phyloP scores from a whole-genome alignment of 2,329 filamentous ascomycete species.

The Colletotrichum karsti region DNA sequence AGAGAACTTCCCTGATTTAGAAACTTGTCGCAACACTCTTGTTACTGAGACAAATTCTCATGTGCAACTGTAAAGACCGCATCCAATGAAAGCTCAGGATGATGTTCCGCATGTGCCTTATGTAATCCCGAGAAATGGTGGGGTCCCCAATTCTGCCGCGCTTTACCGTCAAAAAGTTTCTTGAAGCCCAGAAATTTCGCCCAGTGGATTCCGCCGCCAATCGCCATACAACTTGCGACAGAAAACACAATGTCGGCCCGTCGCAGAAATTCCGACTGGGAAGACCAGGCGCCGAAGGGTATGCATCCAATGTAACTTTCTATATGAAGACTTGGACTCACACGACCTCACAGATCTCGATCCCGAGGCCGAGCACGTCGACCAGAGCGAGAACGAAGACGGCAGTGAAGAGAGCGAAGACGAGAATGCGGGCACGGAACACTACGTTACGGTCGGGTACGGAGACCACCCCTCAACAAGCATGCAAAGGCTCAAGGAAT shows the following conservation, averaged over 20 bases:
- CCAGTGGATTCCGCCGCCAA: neutral
- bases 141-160: slow-evolving; percentile 27
- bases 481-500: neutral
- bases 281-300: slow-evolving; percentile 30
- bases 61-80: too few species aligned
- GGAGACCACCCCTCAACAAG: too few species aligned
- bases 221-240: neutral
- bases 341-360: slow-evolving; percentile 22
- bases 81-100: neutral
- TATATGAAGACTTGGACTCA: neutral
- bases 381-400: slow-evolving; percentile 53
- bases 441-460: slow-evolving; percentile 82
- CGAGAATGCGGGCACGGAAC: slow-evolving; percentile 76
- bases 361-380: slow-evolving; percentile 27
- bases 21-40: too few species aligned
- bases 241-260: slow-evolving; percentile 11
- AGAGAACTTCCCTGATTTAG: too few species aligned
- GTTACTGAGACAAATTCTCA: too few species aligned
- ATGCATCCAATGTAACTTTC: neutral
- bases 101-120: neutral
- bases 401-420: slow-evolving; percentile 45
- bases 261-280: slow-evolving; percentile 25
- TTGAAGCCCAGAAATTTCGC: slow-evolving; percentile 30
- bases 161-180: slow-evolving; percentile 32
- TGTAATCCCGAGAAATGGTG: neutral